A percentile compares a stretch with the other conserved stretches of the same genome.
Evolutionary conservation across 495 filamentous ascomycete species (phyloP).

Genomic region (Penicillium cataractarum): DNA sequence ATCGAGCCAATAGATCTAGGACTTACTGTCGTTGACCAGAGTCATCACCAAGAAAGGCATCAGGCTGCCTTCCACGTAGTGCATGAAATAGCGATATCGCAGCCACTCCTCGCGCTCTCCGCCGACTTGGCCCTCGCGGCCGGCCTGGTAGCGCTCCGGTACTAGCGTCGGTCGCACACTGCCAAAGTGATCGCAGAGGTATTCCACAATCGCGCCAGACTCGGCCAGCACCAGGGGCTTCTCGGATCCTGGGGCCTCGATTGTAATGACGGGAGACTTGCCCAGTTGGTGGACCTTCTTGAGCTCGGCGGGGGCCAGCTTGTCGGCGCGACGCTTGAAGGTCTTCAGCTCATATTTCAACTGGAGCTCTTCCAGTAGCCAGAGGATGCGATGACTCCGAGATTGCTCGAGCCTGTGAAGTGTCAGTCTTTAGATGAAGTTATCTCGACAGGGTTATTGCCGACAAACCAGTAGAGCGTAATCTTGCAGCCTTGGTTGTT

Average conservation of each 20-base stretch:
- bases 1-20: not conserved
- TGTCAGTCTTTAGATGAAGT: not conserved
- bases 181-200: constrained; percentile 74
- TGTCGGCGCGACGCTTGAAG: constrained; percentile 65
- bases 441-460: not conserved
- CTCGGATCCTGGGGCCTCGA: constrained; percentile 50
- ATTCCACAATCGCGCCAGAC: constrained; percentile 77
- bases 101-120: constrained; percentile 77
- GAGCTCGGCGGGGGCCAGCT: constrained; percentile 70
- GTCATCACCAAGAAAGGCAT: constrained; percentile 69
- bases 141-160: constrained; percentile 62
- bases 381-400: constrained; percentile 82
- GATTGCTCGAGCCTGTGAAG: constrained; percentile 43
- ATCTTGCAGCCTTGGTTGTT: constrained; percentile 60
- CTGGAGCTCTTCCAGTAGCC: constrained; percentile 86
- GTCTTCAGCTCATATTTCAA: constrained; percentile 75
- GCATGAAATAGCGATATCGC: constrained; percentile 75
- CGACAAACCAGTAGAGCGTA: constrained; percentile 72
- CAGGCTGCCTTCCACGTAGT: constrained; percentile 80
- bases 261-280: constrained; percentile 74
- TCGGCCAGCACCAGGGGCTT: constrained; percentile 75
- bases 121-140: constrained; percentile 55
- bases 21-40: constrained; percentile 61
- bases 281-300: constrained; percentile 82
- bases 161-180: constrained; percentile 51